These are phyloP conservation scores for Nakaseomyces delphensis DNA, from an alignment of 1,139 yeast genomes.

Conservation along the genomic window DNA sequence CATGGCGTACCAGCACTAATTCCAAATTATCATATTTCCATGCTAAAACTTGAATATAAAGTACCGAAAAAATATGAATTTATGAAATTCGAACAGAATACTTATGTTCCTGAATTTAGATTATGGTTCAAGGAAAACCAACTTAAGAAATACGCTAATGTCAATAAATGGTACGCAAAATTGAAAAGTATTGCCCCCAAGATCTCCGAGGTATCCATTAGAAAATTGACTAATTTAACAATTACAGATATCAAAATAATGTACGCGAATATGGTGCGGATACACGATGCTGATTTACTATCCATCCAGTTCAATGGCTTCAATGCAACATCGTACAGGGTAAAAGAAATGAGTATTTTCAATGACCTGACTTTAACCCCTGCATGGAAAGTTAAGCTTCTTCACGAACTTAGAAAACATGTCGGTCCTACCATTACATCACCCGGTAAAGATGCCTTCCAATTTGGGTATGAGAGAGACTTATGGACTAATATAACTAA, in stretches of 20 bases:
- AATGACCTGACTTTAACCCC: slow-evolving; percentile 11
- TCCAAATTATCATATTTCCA: slow-evolving; percentile 31
- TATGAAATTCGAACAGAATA: slow-evolving; percentile 19
- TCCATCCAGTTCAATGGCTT: slow-evolving; percentile 17
- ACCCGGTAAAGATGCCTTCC: slow-evolving; percentile 22
- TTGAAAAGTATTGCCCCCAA: slow-evolving; percentile 8
- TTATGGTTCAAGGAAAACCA: slow-evolving; percentile 20
- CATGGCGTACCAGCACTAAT: slow-evolving; percentile 46
- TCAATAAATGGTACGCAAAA: slow-evolving; percentile 15
- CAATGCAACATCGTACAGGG: slow-evolving; percentile 18
- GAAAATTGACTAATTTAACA: slow-evolving; percentile 10
- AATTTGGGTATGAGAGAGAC: slow-evolving; percentile 15
- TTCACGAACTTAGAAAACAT: slow-evolving; percentile 12
- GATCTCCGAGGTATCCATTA: neutral
- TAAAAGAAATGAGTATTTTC: slow-evolving; percentile 23
- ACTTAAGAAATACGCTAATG: slow-evolving; percentile 16
- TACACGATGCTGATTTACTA: slow-evolving; percentile 16
- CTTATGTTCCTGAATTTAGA: slow-evolving; percentile 25
- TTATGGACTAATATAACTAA: slow-evolving; percentile 14
- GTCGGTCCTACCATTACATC: slow-evolving; percentile 16
- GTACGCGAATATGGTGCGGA: slow-evolving; percentile 16
- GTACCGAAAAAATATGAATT: neutral
- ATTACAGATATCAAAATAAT: slow-evolving; percentile 15
- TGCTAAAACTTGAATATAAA: neutral
- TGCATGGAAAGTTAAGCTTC: slow-evolving; percentile 11